Base-by-base conservation (phyloP, 768 basidiomycete genomes). In the Solioccasus polychromus region DNA sequence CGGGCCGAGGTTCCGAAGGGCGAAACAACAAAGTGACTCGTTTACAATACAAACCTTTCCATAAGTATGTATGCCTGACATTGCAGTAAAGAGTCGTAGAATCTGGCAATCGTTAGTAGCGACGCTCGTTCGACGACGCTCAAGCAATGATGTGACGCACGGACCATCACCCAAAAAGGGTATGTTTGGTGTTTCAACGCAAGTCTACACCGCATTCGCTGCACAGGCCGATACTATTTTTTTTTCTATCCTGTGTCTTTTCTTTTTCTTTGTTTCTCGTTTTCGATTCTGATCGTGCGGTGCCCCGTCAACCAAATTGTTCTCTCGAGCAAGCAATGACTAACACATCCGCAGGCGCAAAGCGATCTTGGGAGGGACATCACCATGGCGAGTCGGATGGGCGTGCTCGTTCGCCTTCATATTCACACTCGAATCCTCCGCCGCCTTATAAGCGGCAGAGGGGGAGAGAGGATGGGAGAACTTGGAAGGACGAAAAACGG, bases 341-440 rank as follows among this genome's bases (percentile, higher is more conserved):
- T 88, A 86, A 90, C 79, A 68, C 80, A 64, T 73, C 82, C 74
- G 76, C 87, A 88, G 87, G 87, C 75, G 73, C 76, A 66, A 89
- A 89, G 83, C 85, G 87, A 68, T 70, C 82, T 53, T 80, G 80
- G 82, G 85, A 87, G 59, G 82, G 77, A 73, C 61, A 68, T 45
- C 60, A 68, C 47, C 59, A 59, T 59, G 73, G 54, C 54, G 67
- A 69, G 48, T 45, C 54, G 44, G 68, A 71, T 29, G 59, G 46
- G 25, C 59, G 36, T 11, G n/a, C 38, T 3, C 54, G 48, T 23
- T 53, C 57, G 17, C 51, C 55, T 31, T 51, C 53, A 18, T 34
- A 44, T 43, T 8, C 44, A 18, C 38, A 52, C 37, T 26, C 38
- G 12, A 41, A 47, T 26, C 6, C 44, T 32, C 38, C 18, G 18